Percentiles rank a stretch among this genome's conserved stretches.
phyloP scores from a whole-genome alignment of 1,284 basidiomycete genomes.

The Athelia sp. region DNA sequence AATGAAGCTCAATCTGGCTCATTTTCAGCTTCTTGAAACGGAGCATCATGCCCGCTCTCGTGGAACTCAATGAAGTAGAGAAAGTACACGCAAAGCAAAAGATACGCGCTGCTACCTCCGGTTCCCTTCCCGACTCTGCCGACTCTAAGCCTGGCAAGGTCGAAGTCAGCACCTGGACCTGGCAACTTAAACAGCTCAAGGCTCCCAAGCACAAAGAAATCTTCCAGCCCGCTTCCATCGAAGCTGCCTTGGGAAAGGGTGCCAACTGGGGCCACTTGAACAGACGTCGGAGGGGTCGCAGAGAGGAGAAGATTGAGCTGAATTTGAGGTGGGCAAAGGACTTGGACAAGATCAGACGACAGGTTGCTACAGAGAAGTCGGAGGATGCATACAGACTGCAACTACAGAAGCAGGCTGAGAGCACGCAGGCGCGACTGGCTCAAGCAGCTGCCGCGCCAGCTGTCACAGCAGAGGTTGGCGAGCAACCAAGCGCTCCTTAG shows the following conservation, averaged over 20 bases:
- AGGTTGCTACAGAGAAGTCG: background rate
- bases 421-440: background rate
- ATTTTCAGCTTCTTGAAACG: background rate
- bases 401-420: background rate
- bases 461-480: too few relatives aligned
- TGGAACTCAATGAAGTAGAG: background rate
- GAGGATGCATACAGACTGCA: background rate
- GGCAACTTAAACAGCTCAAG: background rate
- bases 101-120: background rate
- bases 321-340: background rate
- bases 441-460: too few relatives aligned
- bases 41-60: background rate
- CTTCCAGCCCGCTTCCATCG: background rate
- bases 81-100: background rate
- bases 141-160: background rate
- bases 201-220: background rate
- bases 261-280: conserved; percentile 1
- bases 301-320: background rate
- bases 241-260: background rate
- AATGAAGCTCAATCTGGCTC: background rate
- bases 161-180: background rate
- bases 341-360: background rate
- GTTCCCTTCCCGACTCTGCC: too few relatives aligned
- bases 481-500: too few relatives aligned
- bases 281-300: background rate